Evolutionary conservation across 768 basidiomycete genomes (phyloP).

Genomic region (Coprinopsis strossmayeri): DNA sequence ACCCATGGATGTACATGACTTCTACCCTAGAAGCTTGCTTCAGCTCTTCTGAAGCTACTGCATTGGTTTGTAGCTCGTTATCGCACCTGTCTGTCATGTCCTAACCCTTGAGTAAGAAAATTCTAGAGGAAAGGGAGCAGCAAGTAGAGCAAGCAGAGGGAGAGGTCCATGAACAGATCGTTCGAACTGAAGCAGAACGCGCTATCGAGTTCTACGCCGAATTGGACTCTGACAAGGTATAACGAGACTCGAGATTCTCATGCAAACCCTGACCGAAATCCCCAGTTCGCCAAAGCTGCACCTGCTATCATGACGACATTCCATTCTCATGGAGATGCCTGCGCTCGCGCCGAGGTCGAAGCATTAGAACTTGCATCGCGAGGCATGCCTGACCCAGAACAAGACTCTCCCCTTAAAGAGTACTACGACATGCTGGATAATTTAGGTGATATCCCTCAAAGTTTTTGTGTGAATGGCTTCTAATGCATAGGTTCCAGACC

Average conservation of each 20-base stretch:
- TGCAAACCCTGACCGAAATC: conserved; percentile 1
- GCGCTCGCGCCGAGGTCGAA: conserved; percentile 32
- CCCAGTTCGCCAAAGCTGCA: conserved; percentile 36
- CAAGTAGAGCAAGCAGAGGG: conserved; percentile 33
- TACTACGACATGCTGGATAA: conserved; percentile 37
- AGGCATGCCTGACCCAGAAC: conserved; percentile 21
- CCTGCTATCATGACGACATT: conserved; percentile 44
- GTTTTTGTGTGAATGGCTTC: background rate
- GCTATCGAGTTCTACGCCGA: conserved; percentile 39
- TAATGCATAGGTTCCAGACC: conserved; percentile 14
- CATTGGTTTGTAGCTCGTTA: conserved; percentile 24
- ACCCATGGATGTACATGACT: conserved; percentile 58
- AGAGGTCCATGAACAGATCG: conserved; percentile 32
- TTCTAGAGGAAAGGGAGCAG: conserved; percentile 26
- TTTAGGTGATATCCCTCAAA: conserved; percentile 26
- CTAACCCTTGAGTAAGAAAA: conserved; percentile 20
- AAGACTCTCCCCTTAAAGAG: conserved; percentile 32
- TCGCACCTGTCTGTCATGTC: background rate
- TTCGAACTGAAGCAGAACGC: conserved; percentile 37
- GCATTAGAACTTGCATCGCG: conserved; percentile 35
- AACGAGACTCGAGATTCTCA: conserved; percentile 15
- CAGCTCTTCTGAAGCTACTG: conserved; percentile 29
- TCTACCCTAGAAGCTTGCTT: conserved; percentile 49
- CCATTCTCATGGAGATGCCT: conserved; percentile 38
- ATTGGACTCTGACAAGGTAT: conserved; percentile 27